Conservation (phyloP, 1,284 basidiomycete species). For the Fomitopsis palustris region DNA sequence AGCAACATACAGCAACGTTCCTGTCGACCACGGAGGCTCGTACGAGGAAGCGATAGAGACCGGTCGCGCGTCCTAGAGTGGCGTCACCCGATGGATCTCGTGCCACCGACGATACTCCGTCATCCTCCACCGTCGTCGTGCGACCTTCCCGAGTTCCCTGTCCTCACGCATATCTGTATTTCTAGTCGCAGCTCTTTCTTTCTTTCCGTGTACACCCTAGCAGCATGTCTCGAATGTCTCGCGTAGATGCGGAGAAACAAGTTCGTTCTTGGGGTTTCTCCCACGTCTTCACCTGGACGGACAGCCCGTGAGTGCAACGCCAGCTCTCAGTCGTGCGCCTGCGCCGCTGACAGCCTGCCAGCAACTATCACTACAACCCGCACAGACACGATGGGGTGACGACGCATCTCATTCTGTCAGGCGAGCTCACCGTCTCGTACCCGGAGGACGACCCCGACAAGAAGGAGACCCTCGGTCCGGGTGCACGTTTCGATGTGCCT, state of each 20-base stretch:
- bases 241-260: constrained; percentile 20
- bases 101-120: too few species aligned
- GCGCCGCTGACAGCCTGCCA: constrained; percentile 6
- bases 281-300: constrained; percentile 31
- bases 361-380: constrained; percentile 28
- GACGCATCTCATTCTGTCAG: constrained; percentile 30
- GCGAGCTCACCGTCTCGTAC: constrained; percentile 27
- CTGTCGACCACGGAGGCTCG: too few species aligned
- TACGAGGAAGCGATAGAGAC: too few species aligned
- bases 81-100: too few species aligned
- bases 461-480: constrained; percentile 29
- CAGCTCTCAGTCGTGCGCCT: background rate
- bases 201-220: background rate
- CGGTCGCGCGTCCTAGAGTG: too few species aligned
- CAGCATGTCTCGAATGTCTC: constrained; percentile 12
- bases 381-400: constrained; percentile 28
- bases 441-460: constrained; percentile 22
- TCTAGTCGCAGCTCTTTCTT: too few species aligned
- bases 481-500: constrained; percentile 30
- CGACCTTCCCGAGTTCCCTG: too few species aligned
- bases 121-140: too few species aligned
- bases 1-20: too few species aligned
- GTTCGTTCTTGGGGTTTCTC: constrained; percentile 30
- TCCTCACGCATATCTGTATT: too few species aligned
- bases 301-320: constrained; percentile 25